Evolutionary conservation across 2,329 filamentous ascomycete species (phyloP), one percentile per base, ranked within the genome.

Genomic region (Pseudohalonectria lignicola): DNA sequence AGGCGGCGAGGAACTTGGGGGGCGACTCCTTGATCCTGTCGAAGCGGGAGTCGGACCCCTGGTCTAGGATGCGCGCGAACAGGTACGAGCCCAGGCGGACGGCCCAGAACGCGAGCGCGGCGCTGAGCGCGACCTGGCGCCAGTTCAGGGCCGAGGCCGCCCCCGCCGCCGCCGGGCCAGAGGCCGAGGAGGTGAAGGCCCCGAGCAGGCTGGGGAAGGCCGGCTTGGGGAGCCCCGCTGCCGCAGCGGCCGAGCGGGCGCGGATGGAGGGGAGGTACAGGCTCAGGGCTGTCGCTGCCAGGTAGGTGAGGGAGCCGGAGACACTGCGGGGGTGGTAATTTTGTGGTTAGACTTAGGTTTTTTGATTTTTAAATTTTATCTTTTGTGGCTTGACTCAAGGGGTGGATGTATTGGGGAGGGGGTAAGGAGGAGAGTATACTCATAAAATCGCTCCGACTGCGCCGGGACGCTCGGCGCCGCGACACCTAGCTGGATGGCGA

Each of bases 361-460:
- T n/a, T n/a, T n/a, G n/a, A n/a, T n/a, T n/a, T n/a, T n/a, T n/a
- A n/a, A n/a, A n/a, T n/a, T n/a, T n/a, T n/a, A n/a, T 55, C 29
- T 31, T 31, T 31, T 31, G 29, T 31, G 29, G 17, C 29, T 31
- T 13, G n/a, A 31, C 17, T 16, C 29, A 31, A n/a, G n/a, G n/a
- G n/a, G n/a, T n/a, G n/a, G n/a, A n/a, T n/a, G n/a, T n/a, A n/a
- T n/a, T n/a, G n/a, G n/a, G n/a, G n/a, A n/a, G n/a, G n/a, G n/a
- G n/a, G n/a, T n/a, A n/a, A n/a, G n/a, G n/a, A n/a, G n/a, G n/a
- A n/a, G n/a, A n/a, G n/a, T n/a, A n/a, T 32, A 43, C 52, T 84
- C 80, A 53, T 80, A 84, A 62, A 80, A 81, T 28, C 73, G 69
- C 50, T 84, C 80, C 6, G 73, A 71, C 48, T 76, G 67, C 23